phyloP scores from a whole-genome alignment of 495 filamentous ascomycete species.

The Neurospora pannonica region DNA sequence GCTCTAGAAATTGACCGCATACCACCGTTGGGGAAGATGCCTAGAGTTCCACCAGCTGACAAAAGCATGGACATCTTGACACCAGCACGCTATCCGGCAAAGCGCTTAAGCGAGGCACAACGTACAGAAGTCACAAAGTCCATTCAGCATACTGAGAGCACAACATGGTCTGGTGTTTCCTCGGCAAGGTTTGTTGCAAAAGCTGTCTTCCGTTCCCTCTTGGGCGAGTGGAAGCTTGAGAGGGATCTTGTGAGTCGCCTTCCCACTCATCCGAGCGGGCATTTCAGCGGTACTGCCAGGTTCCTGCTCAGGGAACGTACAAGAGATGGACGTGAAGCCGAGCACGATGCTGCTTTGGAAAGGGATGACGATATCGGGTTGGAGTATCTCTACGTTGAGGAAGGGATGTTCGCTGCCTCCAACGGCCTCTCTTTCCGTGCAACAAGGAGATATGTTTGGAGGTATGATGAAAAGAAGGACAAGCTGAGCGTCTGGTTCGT shows the following conservation, averaged over 20 bases:
- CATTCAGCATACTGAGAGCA: constrained; percentile 23
- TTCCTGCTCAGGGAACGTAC: constrained; percentile 53
- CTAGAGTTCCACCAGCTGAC: constrained; percentile 23
- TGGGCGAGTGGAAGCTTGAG: constrained; percentile 60
- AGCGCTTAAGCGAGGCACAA: constrained; percentile 6
- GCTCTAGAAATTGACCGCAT: constrained; percentile 38
- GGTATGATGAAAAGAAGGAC: constrained; percentile 46
- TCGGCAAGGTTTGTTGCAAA: constrained; percentile 39
- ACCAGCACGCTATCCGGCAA: constrained; percentile 30
- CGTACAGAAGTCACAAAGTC: constrained; percentile 16
- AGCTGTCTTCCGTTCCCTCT: constrained; percentile 65
- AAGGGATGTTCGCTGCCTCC: constrained; percentile 46
- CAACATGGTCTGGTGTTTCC: constrained; percentile 24
- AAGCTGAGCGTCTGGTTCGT: constrained; percentile 59
- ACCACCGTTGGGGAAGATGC: constrained; percentile 14
- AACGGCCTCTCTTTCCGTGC: constrained; percentile 38
- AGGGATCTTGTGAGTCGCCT: constrained; percentile 37
- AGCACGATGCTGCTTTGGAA: constrained; percentile 11
- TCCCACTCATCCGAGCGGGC: constrained; percentile 47
- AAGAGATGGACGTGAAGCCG: constrained; percentile 33
- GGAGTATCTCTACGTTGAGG: constrained; percentile 61
- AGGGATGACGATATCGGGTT: constrained; percentile 31
- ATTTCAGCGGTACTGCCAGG: constrained; percentile 48
- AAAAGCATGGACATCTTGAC: constrained; percentile 37
- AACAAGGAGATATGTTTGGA: constrained; percentile 46